Base-by-base conservation (phyloP, 768 basidiomycete species). In the Dentipellis sp. region DNA sequence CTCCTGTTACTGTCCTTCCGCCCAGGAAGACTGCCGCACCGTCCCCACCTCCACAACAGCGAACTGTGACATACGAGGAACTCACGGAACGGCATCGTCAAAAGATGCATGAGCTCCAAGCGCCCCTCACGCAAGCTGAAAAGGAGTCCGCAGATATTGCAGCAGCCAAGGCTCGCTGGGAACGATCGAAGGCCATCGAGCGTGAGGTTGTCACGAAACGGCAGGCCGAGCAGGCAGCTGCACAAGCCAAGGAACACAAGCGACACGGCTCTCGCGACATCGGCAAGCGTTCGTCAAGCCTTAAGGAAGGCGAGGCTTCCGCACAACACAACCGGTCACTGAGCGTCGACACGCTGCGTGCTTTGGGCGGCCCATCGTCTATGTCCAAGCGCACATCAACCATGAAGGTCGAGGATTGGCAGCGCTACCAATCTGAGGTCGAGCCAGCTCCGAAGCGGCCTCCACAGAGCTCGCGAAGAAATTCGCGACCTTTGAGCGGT, bases 321-420 rank as follows among this genome's bases (percentile, higher is more conserved):
- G 29, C 22, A 10, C 54, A 63, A 54, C 75, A 80, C 66, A 72
- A 75, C 23, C 79, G 83, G 17, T 78, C 81, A 51, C 64, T 80
- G 67, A 89, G 84, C 62, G 82, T 78, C 10, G 80, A 84, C 65
- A 78, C 77, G 67, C 74, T 90, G 12, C 80, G 76, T 46, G 64
- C 68, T 23, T 65, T 74, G 51, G 61, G 65, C 11, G 67, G 63
- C 21, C 39, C 50, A 14, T 52, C 56, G 40, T 65, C 72, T 29
- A 73, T 79, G 37, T 81, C 84, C 46, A 82, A 79, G 62, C 80
- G 86, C 49, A 67, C 84, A 68, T 89, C 88, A 42, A 81, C 78
- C 66, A 68, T 91, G 74, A 89, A 90, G 66, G 89, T 91, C 40
- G 86, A 90, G 67, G 89, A 90, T 66, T 91, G 90, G 89, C 84